phyloP scores from a whole-genome alignment of 176 grass and related monocot species.

The Alloteropsis semialata region DNA sequence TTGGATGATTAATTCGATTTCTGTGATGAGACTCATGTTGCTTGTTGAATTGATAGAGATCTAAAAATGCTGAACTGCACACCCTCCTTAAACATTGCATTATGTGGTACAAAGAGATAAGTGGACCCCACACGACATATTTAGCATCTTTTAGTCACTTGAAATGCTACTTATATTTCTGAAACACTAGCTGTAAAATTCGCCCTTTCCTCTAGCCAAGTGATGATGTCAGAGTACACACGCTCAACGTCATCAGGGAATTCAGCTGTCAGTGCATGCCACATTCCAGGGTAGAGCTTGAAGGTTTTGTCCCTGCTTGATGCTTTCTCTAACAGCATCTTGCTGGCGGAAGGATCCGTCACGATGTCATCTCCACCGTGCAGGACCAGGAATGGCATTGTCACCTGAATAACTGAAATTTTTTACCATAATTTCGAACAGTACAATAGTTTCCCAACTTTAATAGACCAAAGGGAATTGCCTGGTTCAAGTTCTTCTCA shows the following conservation, averaged over 20 bases:
- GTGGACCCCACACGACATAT: not conserved
- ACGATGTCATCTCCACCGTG: constrained; percentile 58
- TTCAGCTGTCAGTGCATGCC: constrained; percentile 59
- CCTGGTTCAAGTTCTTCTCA: constrained; percentile 66
- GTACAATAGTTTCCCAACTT: not conserved
- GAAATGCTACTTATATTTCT: not conserved
- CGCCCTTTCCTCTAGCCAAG: constrained; percentile 49
- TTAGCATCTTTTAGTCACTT: not conserved
- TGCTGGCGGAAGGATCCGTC: constrained; percentile 56
- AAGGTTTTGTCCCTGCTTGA: constrained; percentile 61
- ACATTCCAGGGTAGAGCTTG: constrained; percentile 79
- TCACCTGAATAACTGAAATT: constrained; percentile 34
- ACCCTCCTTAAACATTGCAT: not conserved
- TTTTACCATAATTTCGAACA: not conserved
- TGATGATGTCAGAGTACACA: constrained; percentile 60
- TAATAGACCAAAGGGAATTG: not conserved
- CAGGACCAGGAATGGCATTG: constrained; percentile 61
- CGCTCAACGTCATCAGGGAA: constrained; percentile 36
- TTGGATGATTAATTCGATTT: not conserved
- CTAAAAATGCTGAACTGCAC: not conserved
- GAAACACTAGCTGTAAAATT: not conserved
- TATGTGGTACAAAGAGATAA: not conserved
- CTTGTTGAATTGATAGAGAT: not conserved
- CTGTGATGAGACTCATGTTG: not conserved
- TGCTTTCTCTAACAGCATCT: constrained; percentile 54